Base-by-base conservation (phyloP, 1,284 basidiomycete species). In the Melampsora americana region DNA sequence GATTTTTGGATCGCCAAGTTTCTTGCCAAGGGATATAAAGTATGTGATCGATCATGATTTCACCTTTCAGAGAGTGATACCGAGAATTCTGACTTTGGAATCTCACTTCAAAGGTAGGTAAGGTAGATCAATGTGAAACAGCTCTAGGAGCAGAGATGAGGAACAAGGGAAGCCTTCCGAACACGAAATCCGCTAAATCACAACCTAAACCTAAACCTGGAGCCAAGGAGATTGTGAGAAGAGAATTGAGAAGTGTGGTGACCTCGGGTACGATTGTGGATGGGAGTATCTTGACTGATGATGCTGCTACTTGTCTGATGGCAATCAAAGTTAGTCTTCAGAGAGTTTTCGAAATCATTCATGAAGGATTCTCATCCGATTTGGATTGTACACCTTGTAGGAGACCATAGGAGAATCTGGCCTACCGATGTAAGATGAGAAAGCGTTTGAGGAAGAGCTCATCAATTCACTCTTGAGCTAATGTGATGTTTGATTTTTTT, bases 251-350 rank as follows among this genome's bases (percentile, higher is more conserved):
- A 81, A 95, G 95, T 84, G 93, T 99, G 50, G 91, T 95, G 82
- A 99, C 96, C 0, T 93, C 93, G 77, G 96, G 96, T 9, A 99
- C 96, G 0, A 90, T 99, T 35, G 91, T 98, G 72, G 96, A 99
- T 80, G 89, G 90, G 6, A 88, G 90, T 61, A 89, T 96, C 77
- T 86, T 99, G 32, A 91, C 88, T 0, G 92, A 97, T 78, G 96
- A 99, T 79, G 91, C 98, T 84, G 92, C 92, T 2, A 93, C 92
- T 26, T 96, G 99, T 83, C 98, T 95, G 80, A 88, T 99, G 20
- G 89, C 93, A 2, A 90, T 99, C 83, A 90, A 90, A 75, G 95
- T 85, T 56, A 23, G 61, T 67, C 9, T 16, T 60, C 46, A 53
- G n/a, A 28, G 30, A 26, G 39, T 59, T 14, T 60, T 32, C 32